A percentile compares a stretch with the other conserved stretches of the same genome.
Conservation (phyloP, 768 basidiomycete genomes). For the Serpula lacrymans region DNA sequence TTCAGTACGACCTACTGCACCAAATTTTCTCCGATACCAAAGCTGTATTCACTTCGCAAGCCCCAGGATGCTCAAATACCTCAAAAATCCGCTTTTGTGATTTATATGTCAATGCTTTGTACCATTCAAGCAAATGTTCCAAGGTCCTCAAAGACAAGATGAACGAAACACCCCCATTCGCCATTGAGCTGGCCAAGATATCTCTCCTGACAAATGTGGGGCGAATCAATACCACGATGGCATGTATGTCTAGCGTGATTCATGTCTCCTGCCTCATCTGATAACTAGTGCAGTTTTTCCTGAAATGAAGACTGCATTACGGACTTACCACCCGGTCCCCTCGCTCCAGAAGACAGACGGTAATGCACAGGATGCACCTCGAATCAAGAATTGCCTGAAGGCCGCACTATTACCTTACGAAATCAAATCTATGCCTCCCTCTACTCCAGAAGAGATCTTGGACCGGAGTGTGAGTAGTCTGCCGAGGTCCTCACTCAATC, state of each 20-base stretch:
- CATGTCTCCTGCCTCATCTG: slow-evolving; percentile 11
- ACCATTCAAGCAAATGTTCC: slow-evolving; percentile 79
- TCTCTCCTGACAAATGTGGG: slow-evolving; percentile 86
- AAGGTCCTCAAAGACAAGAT: slow-evolving; percentile 88
- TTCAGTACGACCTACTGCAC: slow-evolving; percentile 82
- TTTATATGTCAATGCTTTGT: slow-evolving; percentile 79
- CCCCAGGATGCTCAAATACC: slow-evolving; percentile 40
- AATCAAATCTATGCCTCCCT: slow-evolving; percentile 58
- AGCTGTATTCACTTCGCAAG: slow-evolving; percentile 68
- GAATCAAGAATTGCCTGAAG: slow-evolving; percentile 89
- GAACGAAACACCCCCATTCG: slow-evolving; percentile 75
- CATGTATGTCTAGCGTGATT: slow-evolving; percentile 48
- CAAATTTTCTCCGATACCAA: slow-evolving; percentile 72
- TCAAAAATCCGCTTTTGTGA: slow-evolving; percentile 72
- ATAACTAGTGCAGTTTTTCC: slow-evolving; percentile 64
- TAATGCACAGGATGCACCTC: slow-evolving; percentile 86
- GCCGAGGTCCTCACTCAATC: slow-evolving; percentile 6
- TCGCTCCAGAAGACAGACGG: slow-evolving; percentile 84
- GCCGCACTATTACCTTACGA: slow-evolving; percentile 74
- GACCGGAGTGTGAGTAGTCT: slow-evolving; percentile 52
- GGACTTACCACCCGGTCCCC: slow-evolving; percentile 88
- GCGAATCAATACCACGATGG: slow-evolving; percentile 90
- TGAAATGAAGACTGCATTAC: slow-evolving; percentile 88
- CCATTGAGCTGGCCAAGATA: slow-evolving; percentile 77
- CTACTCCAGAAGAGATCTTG: slow-evolving; percentile 72